Evolutionary conservation across 371 early-diverging fungal genomes (phyloP).

Genomic region (Choanephora cucurbitarum): DNA sequence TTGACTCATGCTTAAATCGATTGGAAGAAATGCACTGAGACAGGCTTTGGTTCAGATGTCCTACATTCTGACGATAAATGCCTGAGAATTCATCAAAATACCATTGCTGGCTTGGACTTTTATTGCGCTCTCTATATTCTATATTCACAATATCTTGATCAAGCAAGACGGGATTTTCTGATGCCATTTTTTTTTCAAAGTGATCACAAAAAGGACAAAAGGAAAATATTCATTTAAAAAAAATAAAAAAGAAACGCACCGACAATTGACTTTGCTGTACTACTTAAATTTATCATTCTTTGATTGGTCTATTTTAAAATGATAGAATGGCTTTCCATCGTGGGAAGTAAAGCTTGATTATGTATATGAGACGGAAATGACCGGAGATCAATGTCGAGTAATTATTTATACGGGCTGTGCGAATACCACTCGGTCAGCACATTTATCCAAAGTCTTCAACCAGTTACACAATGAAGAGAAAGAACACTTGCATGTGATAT

Average conservation of each 20-base stretch:
- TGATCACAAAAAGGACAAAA: neutral
- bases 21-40: neutral
- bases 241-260: neutral
- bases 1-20: neutral
- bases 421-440: conserved; percentile 8
- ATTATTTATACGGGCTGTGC: conserved; percentile 19
- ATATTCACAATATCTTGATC: conserved; percentile 3
- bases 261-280: neutral
- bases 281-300: neutral
- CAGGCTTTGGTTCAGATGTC: conserved; percentile 11
- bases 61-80: conserved; percentile 30
- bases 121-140: conserved; percentile 18
- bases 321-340: neutral
- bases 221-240: neutral
- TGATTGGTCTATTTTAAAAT: too few relatives aligned
- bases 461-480: conserved; percentile 6
- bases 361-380: conserved; percentile 17
- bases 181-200: neutral
- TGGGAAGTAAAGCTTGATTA: neutral
- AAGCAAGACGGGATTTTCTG: neutral
- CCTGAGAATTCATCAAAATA: conserved; percentile 45
- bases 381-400: conserved; percentile 23
- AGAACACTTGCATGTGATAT: conserved; percentile 21
- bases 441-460: conserved; percentile 9
- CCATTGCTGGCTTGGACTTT: conserved; percentile 25